A percentile compares a stretch with the other conserved stretches of the same genome.
Evolutionary conservation across 2,329 filamentous ascomycete genomes (phyloP).

Genomic region (Plenodomus lindquistii): DNA sequence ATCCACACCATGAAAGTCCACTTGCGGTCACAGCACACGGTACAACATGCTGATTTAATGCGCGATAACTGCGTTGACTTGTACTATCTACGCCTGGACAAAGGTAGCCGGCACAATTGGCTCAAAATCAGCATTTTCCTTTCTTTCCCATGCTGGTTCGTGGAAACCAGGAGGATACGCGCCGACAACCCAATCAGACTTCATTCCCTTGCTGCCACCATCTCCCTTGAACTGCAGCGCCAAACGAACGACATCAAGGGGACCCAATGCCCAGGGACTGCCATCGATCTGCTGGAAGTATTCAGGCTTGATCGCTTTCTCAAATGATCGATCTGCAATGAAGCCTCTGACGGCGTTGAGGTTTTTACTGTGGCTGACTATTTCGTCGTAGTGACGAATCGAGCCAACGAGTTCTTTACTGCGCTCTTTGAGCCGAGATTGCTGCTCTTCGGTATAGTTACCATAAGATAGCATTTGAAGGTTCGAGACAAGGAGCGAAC

Average conservation of each 20-base stretch:
- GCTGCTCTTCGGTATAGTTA: not conserved
- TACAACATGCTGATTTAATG: too few species aligned
- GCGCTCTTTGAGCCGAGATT: not conserved
- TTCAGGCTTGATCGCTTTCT: not conserved
- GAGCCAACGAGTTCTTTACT: not conserved
- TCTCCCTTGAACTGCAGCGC: not conserved
- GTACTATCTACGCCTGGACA: too few species aligned
- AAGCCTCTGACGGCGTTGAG: not conserved
- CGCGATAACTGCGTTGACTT: too few species aligned
- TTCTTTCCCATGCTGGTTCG: not conserved
- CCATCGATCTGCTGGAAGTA: not conserved
- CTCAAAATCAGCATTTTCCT: not conserved
- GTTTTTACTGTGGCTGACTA: not conserved
- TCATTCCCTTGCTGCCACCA: not conserved
- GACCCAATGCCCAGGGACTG: not conserved
- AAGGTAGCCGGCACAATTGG: not conserved
- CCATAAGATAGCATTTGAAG: not conserved
- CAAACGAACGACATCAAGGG: not conserved
- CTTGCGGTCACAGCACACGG: too few species aligned
- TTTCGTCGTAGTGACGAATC: not conserved
- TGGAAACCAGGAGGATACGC: not conserved
- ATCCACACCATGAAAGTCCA: too few species aligned
- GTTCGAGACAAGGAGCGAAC: not conserved
- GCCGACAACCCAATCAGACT: not conserved
- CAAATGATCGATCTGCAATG: not conserved